Evolutionary conservation across 768 basidiomycete genomes (phyloP).

Genomic region (Leccinum imitatum): DNA sequence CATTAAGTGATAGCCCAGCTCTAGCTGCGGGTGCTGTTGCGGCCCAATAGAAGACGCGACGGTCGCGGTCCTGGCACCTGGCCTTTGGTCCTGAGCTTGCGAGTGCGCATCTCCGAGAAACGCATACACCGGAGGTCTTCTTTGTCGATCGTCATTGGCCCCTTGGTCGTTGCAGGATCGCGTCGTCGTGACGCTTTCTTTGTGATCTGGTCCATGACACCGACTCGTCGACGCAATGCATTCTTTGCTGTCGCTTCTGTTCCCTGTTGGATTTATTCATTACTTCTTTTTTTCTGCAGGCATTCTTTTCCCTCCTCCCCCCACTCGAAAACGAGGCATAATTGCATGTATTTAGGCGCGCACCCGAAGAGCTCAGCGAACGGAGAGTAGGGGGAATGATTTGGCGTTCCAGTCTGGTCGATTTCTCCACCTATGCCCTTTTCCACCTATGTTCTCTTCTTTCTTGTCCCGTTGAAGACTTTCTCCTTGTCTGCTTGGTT

Average conservation of each 20-base stretch:
- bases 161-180: slow-evolving; percentile 7
- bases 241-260: slow-evolving; percentile 17
- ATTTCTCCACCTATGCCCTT: neutral
- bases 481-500: slow-evolving; percentile 21
- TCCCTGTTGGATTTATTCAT: slow-evolving; percentile 34
- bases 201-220: slow-evolving; percentile 2
- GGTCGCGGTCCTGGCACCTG: neutral
- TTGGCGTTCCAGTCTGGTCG: slow-evolving; percentile 1
- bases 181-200: neutral
- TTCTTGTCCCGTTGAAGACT: slow-evolving; percentile 10
- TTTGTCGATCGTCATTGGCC: neutral
- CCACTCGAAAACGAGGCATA: slow-evolving; percentile 16
- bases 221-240: slow-evolving; percentile 9
- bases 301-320: slow-evolving; percentile 7
- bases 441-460: neutral
- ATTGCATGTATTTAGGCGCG: slow-evolving; percentile 20
- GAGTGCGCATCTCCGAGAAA: slow-evolving; percentile 8
- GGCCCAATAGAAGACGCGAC: slow-evolving; percentile 27
- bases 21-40: slow-evolving; percentile 46
- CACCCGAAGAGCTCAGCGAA: slow-evolving; percentile 8
- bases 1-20: slow-evolving; percentile 60
- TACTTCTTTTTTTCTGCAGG: slow-evolving; percentile 29
- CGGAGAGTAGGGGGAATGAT: slow-evolving; percentile 10
- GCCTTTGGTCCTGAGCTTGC: neutral
- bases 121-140: neutral